A percentile compares a stretch with the other conserved stretches of the same genome.
Evolutionary conservation across 148 eudicot genomes (phyloP).

Genomic region (Amaranthus palmeri): DNA sequence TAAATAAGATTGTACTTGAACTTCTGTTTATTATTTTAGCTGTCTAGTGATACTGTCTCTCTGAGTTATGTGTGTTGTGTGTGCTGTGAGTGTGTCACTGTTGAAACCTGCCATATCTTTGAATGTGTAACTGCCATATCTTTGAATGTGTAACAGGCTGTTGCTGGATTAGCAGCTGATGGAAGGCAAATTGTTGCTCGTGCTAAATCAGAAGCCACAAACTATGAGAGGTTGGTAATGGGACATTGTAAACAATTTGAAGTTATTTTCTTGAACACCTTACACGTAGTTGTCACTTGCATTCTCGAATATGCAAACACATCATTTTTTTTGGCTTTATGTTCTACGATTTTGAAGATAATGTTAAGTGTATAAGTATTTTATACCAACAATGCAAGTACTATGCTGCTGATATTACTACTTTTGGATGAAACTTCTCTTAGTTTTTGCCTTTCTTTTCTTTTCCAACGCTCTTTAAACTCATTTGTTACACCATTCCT

Average conservation of each 20-base stretch:
- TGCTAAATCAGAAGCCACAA: slow-evolving; percentile 44
- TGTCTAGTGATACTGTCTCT: background rate
- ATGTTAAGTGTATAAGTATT: background rate
- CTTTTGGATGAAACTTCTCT: background rate
- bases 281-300: background rate
- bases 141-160: slow-evolving; percentile 28
- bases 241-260: background rate
- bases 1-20: background rate
- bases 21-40: background rate
- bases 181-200: slow-evolving; percentile 55
- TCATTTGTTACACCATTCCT: background rate
- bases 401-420: background rate
- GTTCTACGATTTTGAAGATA: background rate
- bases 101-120: slow-evolving; percentile 4
- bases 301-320: background rate
- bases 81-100: background rate
- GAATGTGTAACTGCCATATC: slow-evolving; percentile 1
- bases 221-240: slow-evolving; percentile 41
- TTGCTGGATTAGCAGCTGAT: slow-evolving; percentile 54
- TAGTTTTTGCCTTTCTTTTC: background rate
- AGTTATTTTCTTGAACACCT: background rate
- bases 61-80: background rate
- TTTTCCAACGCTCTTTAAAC: background rate
- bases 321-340: background rate
- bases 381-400: background rate